Base-by-base conservation (phyloP, 1,284 basidiomycete genomes). In the Leccinum glutinopallens region DNA sequence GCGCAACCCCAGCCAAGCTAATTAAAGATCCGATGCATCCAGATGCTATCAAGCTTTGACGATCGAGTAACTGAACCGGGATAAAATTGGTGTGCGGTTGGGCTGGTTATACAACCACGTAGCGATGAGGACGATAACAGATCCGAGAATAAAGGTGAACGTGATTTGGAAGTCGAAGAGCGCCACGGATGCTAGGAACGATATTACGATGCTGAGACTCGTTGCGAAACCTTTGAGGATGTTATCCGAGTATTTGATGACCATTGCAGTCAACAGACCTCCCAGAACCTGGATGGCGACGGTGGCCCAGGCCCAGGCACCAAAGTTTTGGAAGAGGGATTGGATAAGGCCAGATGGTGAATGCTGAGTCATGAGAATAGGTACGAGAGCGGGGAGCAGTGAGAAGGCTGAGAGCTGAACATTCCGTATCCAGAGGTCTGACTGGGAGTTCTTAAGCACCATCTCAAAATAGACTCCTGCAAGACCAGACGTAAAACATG, bases 381-480 rank as follows among this genome's bases (percentile, higher is more conserved):
- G 95, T 6, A 92, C 80, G 54, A 97, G 79, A 4, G 96, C 96
- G 2, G 97, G 97, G 56, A 96, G 80, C 56, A 99, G 84, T 32
- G 94, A 97, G 80, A 98, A 98, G 65, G 95, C 83, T 29, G 95
- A 97, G 13, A 99, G 86, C 76, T 98, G 97, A 60, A 97, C 93
- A 79, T 98, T 99, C 71, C 97, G 91, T 63, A 97, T 90, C 96
- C 96, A 98, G 7, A 98, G 85, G 77, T 97, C 95, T 19, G 88
- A 87, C 69, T 88, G 87, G 10, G 92, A 93, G 70, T 88, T 90
- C 80, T 98, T 98, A 73, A 98, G 83, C 19, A 98, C 94, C 90
- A 96, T 96, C 80, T 98, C 97, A 72, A 98, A 98, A 81, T 98
- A 98, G 33, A 98, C 97, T 13, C 97, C 96, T 0, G 97, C 97